phyloP scores from a whole-genome alignment of 2,329 filamentous ascomycete species.

The Hypocrella siamensis region DNA sequence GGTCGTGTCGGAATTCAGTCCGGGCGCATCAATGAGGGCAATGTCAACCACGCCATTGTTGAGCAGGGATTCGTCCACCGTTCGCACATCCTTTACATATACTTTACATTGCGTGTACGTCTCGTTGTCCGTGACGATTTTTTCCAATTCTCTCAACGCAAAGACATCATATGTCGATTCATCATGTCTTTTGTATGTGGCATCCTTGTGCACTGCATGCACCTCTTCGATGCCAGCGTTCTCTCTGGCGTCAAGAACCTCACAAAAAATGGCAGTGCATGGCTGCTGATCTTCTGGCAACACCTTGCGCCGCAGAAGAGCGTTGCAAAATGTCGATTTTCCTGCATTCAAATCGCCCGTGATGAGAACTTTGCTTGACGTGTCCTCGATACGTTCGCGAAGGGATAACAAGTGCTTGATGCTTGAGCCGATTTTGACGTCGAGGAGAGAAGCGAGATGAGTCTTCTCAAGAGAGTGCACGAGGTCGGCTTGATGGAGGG shows the following conservation, averaged over 20 bases:
- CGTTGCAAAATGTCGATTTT: constrained; percentile 98
- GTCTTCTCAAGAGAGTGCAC: constrained; percentile 89
- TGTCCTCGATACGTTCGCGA: constrained; percentile 91
- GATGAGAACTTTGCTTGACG: constrained; percentile 87
- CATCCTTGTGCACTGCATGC: constrained; percentile 77
- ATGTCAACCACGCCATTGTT: constrained; percentile 98
- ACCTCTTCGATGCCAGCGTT: constrained; percentile 89
- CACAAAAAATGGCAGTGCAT: constrained; percentile 96
- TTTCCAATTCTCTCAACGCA: constrained; percentile 60
- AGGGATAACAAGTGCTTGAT: constrained; percentile 79
- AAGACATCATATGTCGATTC: constrained; percentile 91
- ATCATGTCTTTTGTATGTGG: constrained; percentile 71
- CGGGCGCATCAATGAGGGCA: constrained; percentile 89
- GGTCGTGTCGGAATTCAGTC: constrained; percentile 86
- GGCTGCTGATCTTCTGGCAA: constrained; percentile 95
- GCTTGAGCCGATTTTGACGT: constrained; percentile 88
- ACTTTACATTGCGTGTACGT: constrained; percentile 92
- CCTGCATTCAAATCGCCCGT: constrained; percentile 94
- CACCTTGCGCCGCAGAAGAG: constrained; percentile 80
- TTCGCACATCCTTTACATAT: constrained; percentile 79
- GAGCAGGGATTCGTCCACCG: constrained; percentile 81
- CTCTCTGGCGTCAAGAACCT: constrained; percentile 82
- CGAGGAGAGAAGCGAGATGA: constrained; percentile 77
- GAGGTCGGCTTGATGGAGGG: constrained; percentile 72
- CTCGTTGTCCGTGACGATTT: constrained; percentile 77